A percentile compares a stretch with the other conserved stretches of the same genome.
These are phyloP conservation scores for Trifolium subterraneum DNA, from an alignment of 306 rosid species.

Conservation along the genomic window DNA sequence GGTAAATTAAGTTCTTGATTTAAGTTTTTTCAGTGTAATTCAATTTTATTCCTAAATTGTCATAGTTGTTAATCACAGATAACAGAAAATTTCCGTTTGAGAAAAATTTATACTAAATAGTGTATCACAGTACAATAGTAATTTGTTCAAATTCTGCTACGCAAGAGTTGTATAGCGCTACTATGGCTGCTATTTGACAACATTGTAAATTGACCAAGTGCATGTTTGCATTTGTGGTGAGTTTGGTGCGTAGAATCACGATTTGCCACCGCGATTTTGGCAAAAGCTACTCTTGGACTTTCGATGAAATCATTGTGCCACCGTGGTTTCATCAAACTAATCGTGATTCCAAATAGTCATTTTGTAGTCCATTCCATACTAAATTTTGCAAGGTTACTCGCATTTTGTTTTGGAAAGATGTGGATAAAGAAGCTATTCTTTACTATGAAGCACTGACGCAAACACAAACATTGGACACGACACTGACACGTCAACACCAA, in stretches of 20 bases:
- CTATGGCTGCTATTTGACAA: too few relatives aligned
- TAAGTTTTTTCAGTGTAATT: background rate
- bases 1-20: slow-evolving; percentile 46
- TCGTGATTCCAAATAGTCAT: too few relatives aligned
- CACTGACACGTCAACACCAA: too few relatives aligned
- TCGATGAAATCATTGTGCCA: background rate
- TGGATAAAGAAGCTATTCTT: background rate
- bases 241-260: background rate
- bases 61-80: background rate
- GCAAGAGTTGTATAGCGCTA: too few relatives aligned
- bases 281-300: background rate
- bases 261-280: background rate
- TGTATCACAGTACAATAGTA: too few relatives aligned
- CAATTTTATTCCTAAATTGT: background rate
- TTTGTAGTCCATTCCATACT: too few relatives aligned
- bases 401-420: too few relatives aligned
- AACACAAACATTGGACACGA: background rate
- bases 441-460: background rate
- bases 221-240: background rate
- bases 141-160: too few relatives aligned
- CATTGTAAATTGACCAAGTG: background rate
- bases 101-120: too few relatives aligned
- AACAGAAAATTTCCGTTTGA: background rate
- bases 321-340: background rate
- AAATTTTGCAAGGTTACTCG: too few relatives aligned